These are phyloP conservation scores for Mortierella sp. DNA, from an alignment of 371 early-diverging fungal species.

Conservation along the genomic window DNA sequence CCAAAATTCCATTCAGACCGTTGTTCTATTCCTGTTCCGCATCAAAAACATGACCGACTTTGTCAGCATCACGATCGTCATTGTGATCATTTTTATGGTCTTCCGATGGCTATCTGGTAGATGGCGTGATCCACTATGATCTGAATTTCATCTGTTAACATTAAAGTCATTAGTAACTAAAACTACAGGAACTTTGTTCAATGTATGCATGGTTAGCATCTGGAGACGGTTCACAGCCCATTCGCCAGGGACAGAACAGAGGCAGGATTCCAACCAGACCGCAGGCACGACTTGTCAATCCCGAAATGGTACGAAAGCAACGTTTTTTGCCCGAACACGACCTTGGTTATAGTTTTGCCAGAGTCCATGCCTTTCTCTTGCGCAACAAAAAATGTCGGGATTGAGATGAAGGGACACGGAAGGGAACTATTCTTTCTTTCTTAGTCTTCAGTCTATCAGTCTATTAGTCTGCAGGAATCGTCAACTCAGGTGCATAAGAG, in stretches of 20 bases:
- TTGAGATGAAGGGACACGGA: no score
- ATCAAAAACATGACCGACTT: conserved; percentile 74
- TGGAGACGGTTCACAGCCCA: conserved; percentile 58
- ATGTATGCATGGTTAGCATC: conserved; percentile 3
- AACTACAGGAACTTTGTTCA: not conserved
- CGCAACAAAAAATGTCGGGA: not conserved
- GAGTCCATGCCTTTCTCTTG: not conserved
- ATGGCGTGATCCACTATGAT: not conserved
- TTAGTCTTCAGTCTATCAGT: no score
- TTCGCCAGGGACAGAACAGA: conserved; percentile 55
- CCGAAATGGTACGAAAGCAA: conserved; percentile 65
- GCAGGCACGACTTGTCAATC: conserved; percentile 64
- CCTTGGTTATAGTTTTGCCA: not conserved
- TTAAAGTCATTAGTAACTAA: not conserved
- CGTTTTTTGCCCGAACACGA: not conserved
- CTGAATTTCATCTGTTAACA: not conserved
- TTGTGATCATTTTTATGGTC: conserved; percentile 77
- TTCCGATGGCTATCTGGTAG: conserved; percentile 83
- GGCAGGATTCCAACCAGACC: conserved; percentile 58
- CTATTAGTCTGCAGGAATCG: not conserved
- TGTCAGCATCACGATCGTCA: conserved; percentile 77
- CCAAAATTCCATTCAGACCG: not conserved
- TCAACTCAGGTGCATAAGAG: not conserved
- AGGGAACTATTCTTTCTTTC: no score
- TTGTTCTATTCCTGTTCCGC: not conserved